Base-by-base conservation (phyloP, 2,329 filamentous ascomycete genomes). In the Neurospora crassa region DNA sequence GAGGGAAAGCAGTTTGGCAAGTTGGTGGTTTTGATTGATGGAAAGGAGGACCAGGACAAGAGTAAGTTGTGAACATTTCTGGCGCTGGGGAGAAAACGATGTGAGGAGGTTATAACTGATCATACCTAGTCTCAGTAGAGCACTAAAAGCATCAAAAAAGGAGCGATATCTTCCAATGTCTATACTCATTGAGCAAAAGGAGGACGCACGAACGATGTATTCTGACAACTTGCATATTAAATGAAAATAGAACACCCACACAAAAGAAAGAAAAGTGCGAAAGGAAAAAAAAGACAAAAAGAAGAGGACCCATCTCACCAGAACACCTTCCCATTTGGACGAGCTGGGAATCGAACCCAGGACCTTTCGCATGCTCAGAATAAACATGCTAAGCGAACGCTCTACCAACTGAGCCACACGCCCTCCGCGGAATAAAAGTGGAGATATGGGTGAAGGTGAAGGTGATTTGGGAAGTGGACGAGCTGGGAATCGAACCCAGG, bases 1-100 rank as follows among this genome's bases (percentile, higher is more conserved):
- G 87, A 89, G 6, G 93, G 91, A 0, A 89, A 83, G 73, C 95
- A 98, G 81, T 97, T 98, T 83, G 96, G 95, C 12, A 98, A 98
- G 82, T 81, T 98, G 76, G 93, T 97, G 1, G 88, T 97, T 74
- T 88, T 92, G 76, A 86, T 94, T 76, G 84, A 77, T 0, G 53
- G 7, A 29, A 63, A 59, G 24, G 75, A 77, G 14, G 79, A 40
- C 11, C 40, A 75, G 14, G 69, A 67, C 29, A 63, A 70, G 43
- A 73, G 68, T 42, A 72, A 71, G 20, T 71, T 71, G 68, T 67
- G 53, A 63, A 29, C 53, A 29, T 3, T 10, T 18, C 53, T 34
- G 24, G 14, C 20, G 7, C 7, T 37, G 34, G 45, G 12, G 11
- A 2, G 3, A 16, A 53, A 16, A 53, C 24, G 24, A 63, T 63